phyloP scores from a whole-genome alignment of 768 basidiomycete species.

The Saitozyma podzolica region DNA sequence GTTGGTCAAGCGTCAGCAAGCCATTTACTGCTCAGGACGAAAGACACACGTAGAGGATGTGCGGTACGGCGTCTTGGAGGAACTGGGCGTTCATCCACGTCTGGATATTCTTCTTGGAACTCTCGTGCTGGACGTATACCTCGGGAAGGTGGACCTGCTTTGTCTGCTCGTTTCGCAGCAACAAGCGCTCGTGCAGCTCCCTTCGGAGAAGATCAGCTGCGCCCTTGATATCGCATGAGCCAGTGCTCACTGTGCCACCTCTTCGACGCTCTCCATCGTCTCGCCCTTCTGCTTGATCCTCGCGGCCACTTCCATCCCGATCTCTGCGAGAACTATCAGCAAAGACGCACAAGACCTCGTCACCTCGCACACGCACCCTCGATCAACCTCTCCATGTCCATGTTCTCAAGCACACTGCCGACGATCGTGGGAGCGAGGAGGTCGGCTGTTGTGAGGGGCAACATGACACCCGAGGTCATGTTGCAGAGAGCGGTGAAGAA shows the following conservation, averaged over 20 bases:
- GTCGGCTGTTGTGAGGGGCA: slow-evolving; percentile 92
- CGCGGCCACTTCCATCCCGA: slow-evolving; percentile 88
- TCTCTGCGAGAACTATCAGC: slow-evolving; percentile 58
- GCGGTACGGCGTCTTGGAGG: slow-evolving; percentile 70
- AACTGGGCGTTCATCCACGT: slow-evolving; percentile 75
- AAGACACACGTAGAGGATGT: slow-evolving; percentile 68
- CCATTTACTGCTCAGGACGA: neutral
- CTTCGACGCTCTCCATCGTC: slow-evolving; percentile 93
- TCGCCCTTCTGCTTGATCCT: slow-evolving; percentile 69
- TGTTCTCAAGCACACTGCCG: slow-evolving; percentile 92
- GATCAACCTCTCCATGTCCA: slow-evolving; percentile 96
- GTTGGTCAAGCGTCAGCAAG: too few relatives aligned
- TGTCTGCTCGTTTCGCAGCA: slow-evolving; percentile 91
- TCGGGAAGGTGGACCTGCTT: slow-evolving; percentile 95
- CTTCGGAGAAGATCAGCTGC: slow-evolving; percentile 26
- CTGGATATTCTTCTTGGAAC: slow-evolving; percentile 83
- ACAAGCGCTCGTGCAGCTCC: slow-evolving; percentile 85
- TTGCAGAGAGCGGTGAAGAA: slow-evolving; percentile 89
- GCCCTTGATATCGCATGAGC: neutral
- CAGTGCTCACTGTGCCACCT: slow-evolving; percentile 68
- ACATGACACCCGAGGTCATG: slow-evolving; percentile 93
- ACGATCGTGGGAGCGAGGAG: slow-evolving; percentile 90
- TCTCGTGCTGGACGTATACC: slow-evolving; percentile 88
- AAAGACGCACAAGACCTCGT: neutral
- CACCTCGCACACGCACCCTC: slow-evolving; percentile 52